Base-by-base conservation (phyloP, 139 green algal genomes). In the Coelastrella sp. region DNA sequence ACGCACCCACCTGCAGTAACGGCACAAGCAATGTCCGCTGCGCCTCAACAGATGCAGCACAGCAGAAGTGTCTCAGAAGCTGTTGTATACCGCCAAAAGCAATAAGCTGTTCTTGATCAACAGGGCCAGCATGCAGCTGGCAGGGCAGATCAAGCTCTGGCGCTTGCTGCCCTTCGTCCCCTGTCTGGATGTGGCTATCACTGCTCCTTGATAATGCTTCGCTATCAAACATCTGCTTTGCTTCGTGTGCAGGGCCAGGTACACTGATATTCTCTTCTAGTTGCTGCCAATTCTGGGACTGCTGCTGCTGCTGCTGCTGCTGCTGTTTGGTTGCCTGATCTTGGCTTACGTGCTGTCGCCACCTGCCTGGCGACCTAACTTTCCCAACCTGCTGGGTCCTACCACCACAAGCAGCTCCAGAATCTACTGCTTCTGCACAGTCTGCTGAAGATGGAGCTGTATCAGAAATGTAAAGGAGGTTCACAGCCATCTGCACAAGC, bases 331-430 rank as follows among this genome's bases (percentile, higher is more conserved):
- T 49, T 80, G 73, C 73, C 73, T 78, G 70, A 24, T 78, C 20
- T 78, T 35, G 70, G 70, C 58, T 5, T 5, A 59, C 60, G 82
- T 56, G 82, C 68, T 15, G 49, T 4, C 70, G 87, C 15, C 78
- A 76, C 0, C 59, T 65, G 84, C 94, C 63, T 95, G 85, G 79
- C 92, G 92, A 58, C 82, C 79, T 9, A 90, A 89, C 66, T 95
- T 81, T 58, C 17, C 27, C 17, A 1, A 9, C 65, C 27, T 72
- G 66, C 84, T 88, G 68, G 17, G 17, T 7, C 27, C 25, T 87
- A 14, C 10, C 17, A 17, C 61, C 61, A 25, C 82, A 63, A 87
- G 59, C 93, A 91, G 35, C 82, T 91, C 90, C 68, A 95, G 72
- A 27, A 90, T 60, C 66, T 90, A 70, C 84, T 75, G 72, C 22